Percentiles rank a stretch among this genome's conserved stretches.
These are phyloP conservation scores for Verticillium klebahnii DNA, from an alignment of 2,329 filamentous ascomycete species.

Conservation along the genomic window DNA sequence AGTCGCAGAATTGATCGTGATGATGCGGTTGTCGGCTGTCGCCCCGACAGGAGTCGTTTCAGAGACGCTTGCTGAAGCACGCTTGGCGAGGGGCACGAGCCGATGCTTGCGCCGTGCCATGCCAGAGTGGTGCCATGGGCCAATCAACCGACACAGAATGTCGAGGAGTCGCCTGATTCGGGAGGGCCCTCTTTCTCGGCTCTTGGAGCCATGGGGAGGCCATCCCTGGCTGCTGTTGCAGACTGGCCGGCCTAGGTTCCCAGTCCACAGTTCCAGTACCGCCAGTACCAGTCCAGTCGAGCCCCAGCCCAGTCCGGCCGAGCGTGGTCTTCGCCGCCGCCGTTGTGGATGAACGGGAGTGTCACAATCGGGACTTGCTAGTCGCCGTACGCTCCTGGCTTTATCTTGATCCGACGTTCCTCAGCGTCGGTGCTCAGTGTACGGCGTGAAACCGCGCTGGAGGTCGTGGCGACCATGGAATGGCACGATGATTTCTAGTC, in stretches of 20 bases:
- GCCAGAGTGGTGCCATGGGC: neutral
- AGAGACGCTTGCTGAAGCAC: neutral
- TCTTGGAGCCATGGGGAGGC: neutral
- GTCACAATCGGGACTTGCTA: neutral
- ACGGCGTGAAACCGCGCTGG: neutral
- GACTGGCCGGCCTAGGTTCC: neutral
- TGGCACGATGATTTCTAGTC: too few species aligned
- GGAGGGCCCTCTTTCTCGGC: neutral
- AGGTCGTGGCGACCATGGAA: neutral
- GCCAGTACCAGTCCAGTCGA: neutral
- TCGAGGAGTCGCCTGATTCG: constrained; percentile 1
- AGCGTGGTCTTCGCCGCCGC: neutral
- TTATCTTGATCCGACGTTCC: neutral
- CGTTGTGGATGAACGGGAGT: neutral
- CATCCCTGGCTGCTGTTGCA: neutral
- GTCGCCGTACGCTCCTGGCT: neutral
- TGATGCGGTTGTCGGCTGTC: constrained; percentile 50
- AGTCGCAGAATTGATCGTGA: constrained; percentile 47
- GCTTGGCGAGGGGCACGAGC: neutral
- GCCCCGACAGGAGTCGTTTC: constrained; percentile 33
- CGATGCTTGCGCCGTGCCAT: neutral
- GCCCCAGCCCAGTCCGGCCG: neutral
- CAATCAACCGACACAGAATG: neutral
- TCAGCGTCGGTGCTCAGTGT: neutral
- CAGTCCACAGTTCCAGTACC: neutral